Base-by-base conservation (phyloP, 352 stramenopile species). In the Hyaloperonospora brassicae region DNA sequence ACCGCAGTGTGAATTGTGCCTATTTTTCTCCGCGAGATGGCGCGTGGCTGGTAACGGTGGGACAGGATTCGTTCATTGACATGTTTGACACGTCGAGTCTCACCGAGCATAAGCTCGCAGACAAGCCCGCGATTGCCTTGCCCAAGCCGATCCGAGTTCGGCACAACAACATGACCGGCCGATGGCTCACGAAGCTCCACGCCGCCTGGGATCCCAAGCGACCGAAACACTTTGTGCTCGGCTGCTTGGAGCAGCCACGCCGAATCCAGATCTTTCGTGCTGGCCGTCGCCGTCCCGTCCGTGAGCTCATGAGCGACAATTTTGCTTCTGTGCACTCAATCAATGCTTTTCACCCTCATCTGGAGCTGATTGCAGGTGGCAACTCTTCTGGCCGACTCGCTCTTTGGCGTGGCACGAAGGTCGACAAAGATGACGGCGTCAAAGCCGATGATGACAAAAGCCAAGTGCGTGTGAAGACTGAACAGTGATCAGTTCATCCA, bases 151-250 rank as follows among this genome's bases (percentile, higher is more conserved):
- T 62, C 22, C 64, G 64, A n/a, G 54, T 73, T 57, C 57, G 46
- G 13, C 86, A 95, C 64, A 89, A 94, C 62, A 95, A 95, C 59
- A 57, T 84, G 3, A 94, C 86, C 0, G 86, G 86, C 0, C 80
- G 83, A 4, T 95, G 86, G 86, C 78, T 95, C 23, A 94, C 81
- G 7, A 95, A 93, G 54, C 70, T 94, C 30, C 81, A 92, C 47
- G 78, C 81, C 1, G 55, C 74, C 21, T 94, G 84, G 84, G 73
- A 95, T 51, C 81, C 81, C 1, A 90, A 92, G 58, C 57, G 75
- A 24, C 56, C 65, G n/a, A 68, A 79, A 42, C 70, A 80, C 43
- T 93, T 91, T 52, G 78, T 93, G 8, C 79, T 93, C 11, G 86
- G 80, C 21, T 91, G 70, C 39, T 89, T 93, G 81, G 56, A 84